Evolutionary conservation across 805 yeast species (phyloP).

Genomic region (Cyberlindnera amylophila): DNA sequence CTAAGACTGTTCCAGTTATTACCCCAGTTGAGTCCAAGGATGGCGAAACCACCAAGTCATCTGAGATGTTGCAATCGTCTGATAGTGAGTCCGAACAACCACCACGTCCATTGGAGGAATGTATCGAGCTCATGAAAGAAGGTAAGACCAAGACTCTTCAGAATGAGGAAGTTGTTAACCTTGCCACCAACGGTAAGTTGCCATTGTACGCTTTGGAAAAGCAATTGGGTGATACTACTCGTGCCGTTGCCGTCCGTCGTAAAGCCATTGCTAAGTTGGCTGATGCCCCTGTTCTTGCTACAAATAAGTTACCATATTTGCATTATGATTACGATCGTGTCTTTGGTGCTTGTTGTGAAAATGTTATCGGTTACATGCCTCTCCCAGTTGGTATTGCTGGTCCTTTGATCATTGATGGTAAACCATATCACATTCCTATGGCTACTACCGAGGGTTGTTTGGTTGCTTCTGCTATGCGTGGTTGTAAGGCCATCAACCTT

Average conservation of each 20-base stretch:
- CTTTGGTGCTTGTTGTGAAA: conserved; percentile 98
- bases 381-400: conserved; percentile 98
- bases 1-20: conserved; percentile 34
- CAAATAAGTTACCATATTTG: conserved; percentile 70
- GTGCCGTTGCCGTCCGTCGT: conserved; percentile 94
- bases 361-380: conserved; percentile 95
- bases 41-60: conserved; percentile 20
- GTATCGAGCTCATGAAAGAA: conserved; percentile 56
- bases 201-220: conserved; percentile 95
- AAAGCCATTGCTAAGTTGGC: conserved; percentile 83
- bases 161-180: conserved; percentile 68
- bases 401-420: conserved; percentile 87
- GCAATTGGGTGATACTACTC: conserved; percentile 78
- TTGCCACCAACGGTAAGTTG: conserved; percentile 71
- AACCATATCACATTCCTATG: conserved; percentile 90
- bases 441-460: conserved; percentile 99
- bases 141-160: conserved; percentile 66
- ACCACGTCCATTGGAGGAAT: conserved; percentile 59
- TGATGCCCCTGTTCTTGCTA: conserved; percentile 72
- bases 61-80: conserved; percentile 29
- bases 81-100: conserved; percentile 35
- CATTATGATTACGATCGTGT: conserved; percentile 93
- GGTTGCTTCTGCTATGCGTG: conserved; percentile 98
- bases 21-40: conserved; percentile 11
- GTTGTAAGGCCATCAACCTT: conserved; percentile 94